Conservation (phyloP, 768 basidiomycete genomes). For the Boletus bicolor region DNA sequence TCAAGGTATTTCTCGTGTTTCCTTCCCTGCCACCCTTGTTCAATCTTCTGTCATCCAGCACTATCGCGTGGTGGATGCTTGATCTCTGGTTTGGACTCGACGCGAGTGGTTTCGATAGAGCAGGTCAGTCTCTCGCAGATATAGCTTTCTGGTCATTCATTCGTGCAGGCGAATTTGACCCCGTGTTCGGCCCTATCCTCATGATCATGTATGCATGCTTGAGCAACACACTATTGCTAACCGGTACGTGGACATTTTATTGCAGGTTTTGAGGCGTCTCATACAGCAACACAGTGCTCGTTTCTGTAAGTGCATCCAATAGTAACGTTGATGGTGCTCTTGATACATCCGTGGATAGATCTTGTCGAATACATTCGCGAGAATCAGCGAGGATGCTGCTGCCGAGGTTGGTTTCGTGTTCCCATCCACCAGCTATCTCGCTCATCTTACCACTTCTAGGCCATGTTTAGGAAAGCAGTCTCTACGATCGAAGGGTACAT, state of each 20-base stretch:
- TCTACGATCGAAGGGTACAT: constrained; percentile 88
- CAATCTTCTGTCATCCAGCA: constrained; percentile 30
- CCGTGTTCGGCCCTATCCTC: constrained; percentile 84
- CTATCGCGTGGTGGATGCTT: constrained; percentile 94
- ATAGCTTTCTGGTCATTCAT: constrained; percentile 1
- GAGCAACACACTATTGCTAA: constrained; percentile 89
- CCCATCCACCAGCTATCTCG: background rate
- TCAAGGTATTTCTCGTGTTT: constrained; percentile 32
- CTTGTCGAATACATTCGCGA: constrained; percentile 91
- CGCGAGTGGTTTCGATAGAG: constrained; percentile 79
- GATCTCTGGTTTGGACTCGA: constrained; percentile 95
- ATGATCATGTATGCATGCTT: constrained; percentile 90
- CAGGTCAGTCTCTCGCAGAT: constrained; percentile 50
- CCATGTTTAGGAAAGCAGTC: constrained; percentile 93
- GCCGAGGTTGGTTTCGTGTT: constrained; percentile 61
- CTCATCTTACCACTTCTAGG: constrained; percentile 41
- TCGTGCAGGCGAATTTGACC: constrained; percentile 68
- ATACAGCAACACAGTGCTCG: constrained; percentile 52
- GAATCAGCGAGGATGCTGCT: constrained; percentile 87
- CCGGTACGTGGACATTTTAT: constrained; percentile 49
- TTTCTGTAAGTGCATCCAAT: constrained; percentile 53
- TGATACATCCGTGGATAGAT: constrained; percentile 52
- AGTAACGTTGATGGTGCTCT: background rate
- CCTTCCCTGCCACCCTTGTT: background rate
- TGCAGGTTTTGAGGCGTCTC: background rate